Base-by-base conservation (phyloP, 2,329 filamentous ascomycete genomes). In the Eurotiales sp. region DNA sequence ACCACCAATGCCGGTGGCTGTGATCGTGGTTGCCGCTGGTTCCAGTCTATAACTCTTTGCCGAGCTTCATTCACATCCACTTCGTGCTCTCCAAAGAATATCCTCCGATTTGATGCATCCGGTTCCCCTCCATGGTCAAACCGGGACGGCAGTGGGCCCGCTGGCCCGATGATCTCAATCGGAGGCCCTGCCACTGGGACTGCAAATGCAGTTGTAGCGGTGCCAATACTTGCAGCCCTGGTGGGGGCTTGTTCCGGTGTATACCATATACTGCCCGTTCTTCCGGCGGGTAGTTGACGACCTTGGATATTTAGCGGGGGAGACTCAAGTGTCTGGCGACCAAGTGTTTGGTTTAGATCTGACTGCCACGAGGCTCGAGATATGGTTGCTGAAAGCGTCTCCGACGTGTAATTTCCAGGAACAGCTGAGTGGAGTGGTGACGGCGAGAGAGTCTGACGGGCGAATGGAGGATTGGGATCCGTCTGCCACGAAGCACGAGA, bases 401-500 rank as follows among this genome's bases (percentile, higher is more conserved):
- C 68, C 6, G 65, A 65, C 15, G 55, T 51, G 39, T 65, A 66
- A 10, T 61, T 59, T 11, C 58, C 47, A 1, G 60, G 56, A 8
- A 52, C 30, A 29, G 60, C 49, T 8, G 59, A 56, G 7, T 63
- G 59, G 10, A 64, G 61, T 3, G 64, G 61, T n/a, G n/a, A n/a
- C n/a, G 60, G 51, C 4, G 64, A 62, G 1, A n/a, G n/a, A n/a
- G n/a, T n/a, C n/a, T n/a, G n/a, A n/a, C n/a, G n/a, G n/a, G n/a
- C n/a, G n/a, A n/a, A n/a, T n/a, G n/a, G n/a, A n/a, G 34, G 51
- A 27, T 61, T 55, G 8, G 69, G 69, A 12, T 72, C 70, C 6
- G 70, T 71, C 12, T 63, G 60, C 63, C 66, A 65, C 4, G 68
- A 72, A 15, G 64, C 61, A 17, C 64, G 59, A 6, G 70, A 72